Evolutionary conservation across 371 early-diverging fungal genomes (phyloP), one percentile per base, ranked within the genome.

Genomic region (Mortierella polycephala): DNA sequence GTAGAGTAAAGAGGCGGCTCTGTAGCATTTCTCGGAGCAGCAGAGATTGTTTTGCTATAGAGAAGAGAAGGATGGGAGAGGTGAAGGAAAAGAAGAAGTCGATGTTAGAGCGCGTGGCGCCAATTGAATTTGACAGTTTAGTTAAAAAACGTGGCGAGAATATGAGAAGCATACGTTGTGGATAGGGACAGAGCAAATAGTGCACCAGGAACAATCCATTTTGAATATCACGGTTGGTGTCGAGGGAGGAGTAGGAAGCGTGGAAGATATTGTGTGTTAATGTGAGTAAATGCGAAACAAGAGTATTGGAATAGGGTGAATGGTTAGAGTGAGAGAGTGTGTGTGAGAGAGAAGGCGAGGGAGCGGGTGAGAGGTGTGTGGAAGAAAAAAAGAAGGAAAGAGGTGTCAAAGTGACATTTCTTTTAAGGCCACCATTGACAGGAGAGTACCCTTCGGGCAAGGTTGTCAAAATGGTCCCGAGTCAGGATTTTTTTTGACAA

Each of bases 321-420:
- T 11, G 40, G 53, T 21, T 12, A 2, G 4, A 44, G 42, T 13
- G 44, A 41, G 14, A 62, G 52, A 62, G 46, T 23, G 42, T 12
- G 42, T 13, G 54, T 9, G 62, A 21, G 20, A 21, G n/a, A 57
- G 57, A 49, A 39, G 20, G 41, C 20, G 56, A 45, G 57, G 55
- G 30, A 30, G 13, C 45, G 50, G 41, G n/a, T 16, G 11, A 11
- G 49, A 51, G 20, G 30, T 13, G 21, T 37, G 40, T 5, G 41
- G n/a, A 49, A 45, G 18, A 21, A 52, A 30, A 59, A 49, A 16
- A 39, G 18, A 30, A 55, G 53, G 50, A 46, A n/a, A 45, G 42
- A 37, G 57, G 11, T 16, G 40, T 56, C 13, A 30, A 12, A 58
- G 42, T 13, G 44, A 20, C 21, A 60, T 9, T n/a, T 9, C 11